Percentiles rank a stretch among this genome's conserved stretches.
These are phyloP conservation scores for Penicillium desertorum DNA, from an alignment of 495 filamentous ascomycete species.

Conservation along the genomic window DNA sequence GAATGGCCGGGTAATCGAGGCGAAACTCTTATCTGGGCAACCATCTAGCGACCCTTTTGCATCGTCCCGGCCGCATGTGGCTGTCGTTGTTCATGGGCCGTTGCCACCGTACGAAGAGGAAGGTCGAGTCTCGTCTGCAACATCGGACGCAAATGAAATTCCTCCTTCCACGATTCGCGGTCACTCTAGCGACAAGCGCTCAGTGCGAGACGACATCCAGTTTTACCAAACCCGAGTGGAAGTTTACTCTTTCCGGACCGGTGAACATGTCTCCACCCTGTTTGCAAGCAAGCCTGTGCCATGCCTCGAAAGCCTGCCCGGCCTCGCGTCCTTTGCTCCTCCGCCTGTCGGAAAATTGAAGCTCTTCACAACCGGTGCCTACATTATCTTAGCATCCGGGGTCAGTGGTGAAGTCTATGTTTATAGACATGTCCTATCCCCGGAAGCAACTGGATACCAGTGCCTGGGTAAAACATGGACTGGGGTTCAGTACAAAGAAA, in stretches of 20 bases:
- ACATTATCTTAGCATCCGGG: conserved; percentile 72
- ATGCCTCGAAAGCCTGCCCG: conserved; percentile 43
- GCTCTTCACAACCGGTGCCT: conserved; percentile 64
- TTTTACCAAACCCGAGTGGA: conserved; percentile 83
- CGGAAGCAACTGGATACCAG: conserved; percentile 61
- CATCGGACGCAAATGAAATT: conserved; percentile 41
- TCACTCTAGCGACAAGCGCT: conserved; percentile 27
- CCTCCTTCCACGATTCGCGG: conserved; percentile 30
- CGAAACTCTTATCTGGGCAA: conserved; percentile 71
- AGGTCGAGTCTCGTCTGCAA: conserved; percentile 35
- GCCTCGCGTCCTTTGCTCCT: conserved; percentile 51
- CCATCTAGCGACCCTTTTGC: conserved; percentile 41
- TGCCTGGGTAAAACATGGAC: conserved; percentile 90
- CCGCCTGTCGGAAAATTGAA: conserved; percentile 68
- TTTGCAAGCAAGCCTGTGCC: conserved; percentile 56
- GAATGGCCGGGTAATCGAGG: conserved; percentile 75
- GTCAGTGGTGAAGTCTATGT: conserved; percentile 83
- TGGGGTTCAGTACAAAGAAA: conserved; percentile 59
- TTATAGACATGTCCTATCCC: conserved; percentile 48
- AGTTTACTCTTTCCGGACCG: conserved; percentile 73
- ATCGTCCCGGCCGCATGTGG: conserved; percentile 62
- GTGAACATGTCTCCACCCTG: conserved; percentile 65
- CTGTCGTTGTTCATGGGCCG: conserved; percentile 74
- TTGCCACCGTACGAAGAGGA: conserved; percentile 44
- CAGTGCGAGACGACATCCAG: conserved; percentile 40